phyloP scores from a whole-genome alignment of 441 rosid genomes.

The Erodium trifolium region DNA sequence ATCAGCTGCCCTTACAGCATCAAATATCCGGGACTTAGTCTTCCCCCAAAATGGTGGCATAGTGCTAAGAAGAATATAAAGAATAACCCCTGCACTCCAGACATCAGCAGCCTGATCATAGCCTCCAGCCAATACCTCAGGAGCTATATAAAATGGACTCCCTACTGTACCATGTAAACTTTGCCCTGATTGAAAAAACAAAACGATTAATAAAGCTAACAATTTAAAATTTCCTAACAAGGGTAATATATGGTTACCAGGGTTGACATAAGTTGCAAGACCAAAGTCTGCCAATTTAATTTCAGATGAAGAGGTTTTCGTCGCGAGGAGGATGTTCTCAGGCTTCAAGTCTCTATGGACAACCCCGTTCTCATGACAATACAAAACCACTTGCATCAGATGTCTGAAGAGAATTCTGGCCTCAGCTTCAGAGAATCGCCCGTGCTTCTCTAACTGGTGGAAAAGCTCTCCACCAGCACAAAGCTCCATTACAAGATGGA shows the following conservation, averaged over 20 bases:
- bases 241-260: slow-evolving; percentile 31
- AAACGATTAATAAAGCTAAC: slow-evolving; percentile 11
- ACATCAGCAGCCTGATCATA: slow-evolving; percentile 65
- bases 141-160: slow-evolving; percentile 68
- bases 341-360: slow-evolving; percentile 68
- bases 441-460: slow-evolving; percentile 46
- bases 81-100: slow-evolving; percentile 72
- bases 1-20: slow-evolving; percentile 58
- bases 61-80: slow-evolving; percentile 56
- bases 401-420: slow-evolving; percentile 51
- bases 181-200: slow-evolving; percentile 35
- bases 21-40: slow-evolving; percentile 59
- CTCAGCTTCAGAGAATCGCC: slow-evolving; percentile 45
- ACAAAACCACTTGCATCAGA: slow-evolving; percentile 51
- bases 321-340: slow-evolving; percentile 58
- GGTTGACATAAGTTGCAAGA: slow-evolving; percentile 52
- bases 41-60: slow-evolving; percentile 68
- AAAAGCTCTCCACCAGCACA: slow-evolving; percentile 77
- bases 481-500: slow-evolving; percentile 68
- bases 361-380: slow-evolving; percentile 59
- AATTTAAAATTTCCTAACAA: slow-evolving; percentile 12
- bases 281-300: slow-evolving; percentile 70
- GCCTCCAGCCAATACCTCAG: slow-evolving; percentile 56
- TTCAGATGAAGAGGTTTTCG: slow-evolving; percentile 44
- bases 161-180: slow-evolving; percentile 56